Evolutionary conservation across 208 protist genomes (phyloP), one percentile per base, ranked within the genome.

Genomic region (Trypanosoma caninum): DNA sequence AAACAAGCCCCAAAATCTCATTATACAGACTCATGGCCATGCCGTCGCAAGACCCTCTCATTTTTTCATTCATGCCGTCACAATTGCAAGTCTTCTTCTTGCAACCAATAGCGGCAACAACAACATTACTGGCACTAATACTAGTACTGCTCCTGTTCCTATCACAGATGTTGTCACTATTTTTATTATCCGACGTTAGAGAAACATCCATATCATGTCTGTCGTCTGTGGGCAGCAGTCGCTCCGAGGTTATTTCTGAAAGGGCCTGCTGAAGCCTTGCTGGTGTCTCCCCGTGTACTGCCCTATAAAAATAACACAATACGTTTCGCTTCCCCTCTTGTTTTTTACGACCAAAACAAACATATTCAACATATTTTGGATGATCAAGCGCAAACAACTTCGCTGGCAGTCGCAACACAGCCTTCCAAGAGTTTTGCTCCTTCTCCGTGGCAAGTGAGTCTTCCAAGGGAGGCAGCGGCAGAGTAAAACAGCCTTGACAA

Each of bases 291-390:
- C 62, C 62, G 14, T 50, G 34, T 3, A 69, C 8, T 2, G 62
- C 28, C 20, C 16, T 47, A 23, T 61, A 69, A 25, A 72, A 53
- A 11, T 34, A 5, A 30, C 50, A 55, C 7, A 72, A n/a, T 16
- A 59, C 65, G 1, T 37, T n/a, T 2, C 65, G 56, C 16, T 34
- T 48, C 9, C 48, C 65, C 33, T 72, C 65, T 22, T 60, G 46
- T 46, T 72, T 72, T 20, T 51, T 38, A 55, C 33, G 37, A 3
- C 56, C 44, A 13, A 28, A 3, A 45, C 27, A 59, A 28, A 37
- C 18, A 53, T 35, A 63, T 35, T 72, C 57, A 5, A 72, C 23
- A 20, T 55, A 13, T 14, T n/a, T 22, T 27, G 38, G 38, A 22
- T 14, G 11, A 25, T 60, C 33, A 42, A 72, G 35, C 13, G 25